These are phyloP conservation scores for Paramecium primaurelia DNA, from an alignment of 73 alveolate species.

Conservation along the genomic window DNA sequence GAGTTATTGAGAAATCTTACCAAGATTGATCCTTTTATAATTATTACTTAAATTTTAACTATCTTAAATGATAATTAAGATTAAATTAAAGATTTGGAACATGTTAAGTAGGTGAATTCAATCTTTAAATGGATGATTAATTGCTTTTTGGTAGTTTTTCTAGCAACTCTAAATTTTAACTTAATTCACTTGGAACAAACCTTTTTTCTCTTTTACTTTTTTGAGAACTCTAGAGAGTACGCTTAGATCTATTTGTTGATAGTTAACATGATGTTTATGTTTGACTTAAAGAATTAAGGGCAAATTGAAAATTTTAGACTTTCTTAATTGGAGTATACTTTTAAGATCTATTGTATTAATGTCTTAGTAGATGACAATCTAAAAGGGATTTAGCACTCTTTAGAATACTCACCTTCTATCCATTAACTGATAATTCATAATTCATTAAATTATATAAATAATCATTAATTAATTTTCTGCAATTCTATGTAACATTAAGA, in stretches of 20 bases:
- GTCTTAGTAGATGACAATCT: neutral
- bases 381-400: neutral
- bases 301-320: neutral
- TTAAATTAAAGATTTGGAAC: neutral
- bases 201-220: neutral
- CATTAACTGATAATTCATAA: constrained; percentile 21
- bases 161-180: neutral
- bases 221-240: neutral
- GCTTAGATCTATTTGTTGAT: neutral
- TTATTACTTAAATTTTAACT: neutral
- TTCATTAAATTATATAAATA: constrained; percentile 1
- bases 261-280: neutral
- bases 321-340: neutral
- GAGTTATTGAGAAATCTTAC: neutral
- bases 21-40: neutral
- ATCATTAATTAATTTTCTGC: neutral
- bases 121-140: neutral
- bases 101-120: neutral
- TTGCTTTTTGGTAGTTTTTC: neutral
- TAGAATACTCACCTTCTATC: neutral
- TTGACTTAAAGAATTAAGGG: neutral
- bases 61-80: neutral
- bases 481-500: neutral
- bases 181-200: neutral
- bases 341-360: neutral